phyloP scores from a whole-genome alignment of 2,329 filamentous ascomycete species.

The Talaromyces verruculosus region DNA sequence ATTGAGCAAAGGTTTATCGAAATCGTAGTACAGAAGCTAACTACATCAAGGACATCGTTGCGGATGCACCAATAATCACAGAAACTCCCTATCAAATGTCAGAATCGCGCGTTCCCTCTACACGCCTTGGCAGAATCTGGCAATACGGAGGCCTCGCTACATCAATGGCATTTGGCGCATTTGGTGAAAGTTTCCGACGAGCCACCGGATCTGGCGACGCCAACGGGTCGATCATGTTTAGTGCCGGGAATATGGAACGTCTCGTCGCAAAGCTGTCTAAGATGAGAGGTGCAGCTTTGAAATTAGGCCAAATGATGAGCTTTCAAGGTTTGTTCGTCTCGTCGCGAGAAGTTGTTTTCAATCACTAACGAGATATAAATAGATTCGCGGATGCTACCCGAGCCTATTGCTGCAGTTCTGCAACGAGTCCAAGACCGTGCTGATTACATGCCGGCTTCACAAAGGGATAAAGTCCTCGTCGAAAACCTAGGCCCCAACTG shows the following conservation, averaged over 20 bases:
- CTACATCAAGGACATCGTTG: constrained; percentile 30
- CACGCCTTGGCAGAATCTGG: constrained; percentile 83
- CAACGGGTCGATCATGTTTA: constrained; percentile 79
- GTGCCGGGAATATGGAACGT: constrained; percentile 85
- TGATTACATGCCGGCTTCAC: constrained; percentile 95
- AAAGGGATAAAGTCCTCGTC: constrained; percentile 79
- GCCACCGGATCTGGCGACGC: constrained; percentile 65
- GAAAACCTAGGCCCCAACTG: constrained; percentile 79
- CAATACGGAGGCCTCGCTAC: constrained; percentile 92
- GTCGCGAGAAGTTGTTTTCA: background rate
- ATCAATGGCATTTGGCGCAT: constrained; percentile 90
- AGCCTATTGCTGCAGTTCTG: constrained; percentile 80
- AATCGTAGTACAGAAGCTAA: constrained; percentile 19
- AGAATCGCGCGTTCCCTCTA: constrained; percentile 87
- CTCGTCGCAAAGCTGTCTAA: constrained; percentile 88
- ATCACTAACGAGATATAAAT: background rate
- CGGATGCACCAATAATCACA: constrained; percentile 22
- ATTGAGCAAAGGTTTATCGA: background rate
- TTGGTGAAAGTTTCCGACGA: constrained; percentile 79
- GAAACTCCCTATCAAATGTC: constrained; percentile 65
- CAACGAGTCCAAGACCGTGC: constrained; percentile 94
- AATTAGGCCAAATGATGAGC: constrained; percentile 96
- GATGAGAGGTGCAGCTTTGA: constrained; percentile 96
- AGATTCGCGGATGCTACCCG: constrained; percentile 91
- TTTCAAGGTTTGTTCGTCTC: constrained; percentile 64